phyloP scores from a whole-genome alignment of 2,329 filamentous ascomycete species.

The Huntiella decipiens region DNA sequence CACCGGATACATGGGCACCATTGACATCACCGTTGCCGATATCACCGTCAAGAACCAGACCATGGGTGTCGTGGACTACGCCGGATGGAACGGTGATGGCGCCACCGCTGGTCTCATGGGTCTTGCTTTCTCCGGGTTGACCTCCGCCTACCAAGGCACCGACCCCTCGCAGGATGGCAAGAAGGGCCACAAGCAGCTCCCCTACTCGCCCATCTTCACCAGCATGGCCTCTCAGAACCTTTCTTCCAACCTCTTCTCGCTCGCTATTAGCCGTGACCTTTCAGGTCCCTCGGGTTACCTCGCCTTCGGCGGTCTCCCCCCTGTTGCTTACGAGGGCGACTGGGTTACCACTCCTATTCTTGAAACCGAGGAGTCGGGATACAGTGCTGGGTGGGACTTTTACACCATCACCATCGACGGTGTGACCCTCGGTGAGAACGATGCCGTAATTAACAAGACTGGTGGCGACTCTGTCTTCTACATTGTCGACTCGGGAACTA shows the following conservation, averaged over 20 bases:
- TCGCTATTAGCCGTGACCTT: conserved; percentile 2
- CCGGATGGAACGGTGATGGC: conserved; percentile 3
- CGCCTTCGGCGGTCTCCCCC: conserved; percentile 8
- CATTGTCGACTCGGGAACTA: conserved; percentile 16
- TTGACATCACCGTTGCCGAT: conserved; percentile 5
- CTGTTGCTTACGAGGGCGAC: conserved; percentile 3
- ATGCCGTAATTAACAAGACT: conserved; percentile 12
- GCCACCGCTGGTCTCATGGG: conserved; percentile 6
- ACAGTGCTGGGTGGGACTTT: conserved; percentile 2
- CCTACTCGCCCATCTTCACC: conserved; percentile 8
- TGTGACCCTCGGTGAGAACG: conserved; percentile 4
- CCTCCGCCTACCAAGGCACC: conserved; percentile 5
- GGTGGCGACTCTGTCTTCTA: conserved; percentile 7
- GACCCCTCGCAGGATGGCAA: background rate
- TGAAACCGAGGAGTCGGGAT: conserved; percentile 1
- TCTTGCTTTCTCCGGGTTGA: conserved; percentile 6
- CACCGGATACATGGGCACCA: conserved; percentile 3
- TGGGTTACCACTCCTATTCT: conserved; percentile 7
- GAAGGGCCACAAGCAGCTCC: background rate
- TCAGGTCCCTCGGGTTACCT: conserved; percentile 4
- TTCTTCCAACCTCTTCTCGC: conserved; percentile 4
- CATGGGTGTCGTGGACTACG: conserved; percentile 6
- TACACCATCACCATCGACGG: conserved; percentile 14
- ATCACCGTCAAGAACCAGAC: conserved; percentile 7
- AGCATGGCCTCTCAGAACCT: conserved; percentile 2